Conservation (phyloP, 345 rosid genomes). For the Moricandia arvensis region DNA sequence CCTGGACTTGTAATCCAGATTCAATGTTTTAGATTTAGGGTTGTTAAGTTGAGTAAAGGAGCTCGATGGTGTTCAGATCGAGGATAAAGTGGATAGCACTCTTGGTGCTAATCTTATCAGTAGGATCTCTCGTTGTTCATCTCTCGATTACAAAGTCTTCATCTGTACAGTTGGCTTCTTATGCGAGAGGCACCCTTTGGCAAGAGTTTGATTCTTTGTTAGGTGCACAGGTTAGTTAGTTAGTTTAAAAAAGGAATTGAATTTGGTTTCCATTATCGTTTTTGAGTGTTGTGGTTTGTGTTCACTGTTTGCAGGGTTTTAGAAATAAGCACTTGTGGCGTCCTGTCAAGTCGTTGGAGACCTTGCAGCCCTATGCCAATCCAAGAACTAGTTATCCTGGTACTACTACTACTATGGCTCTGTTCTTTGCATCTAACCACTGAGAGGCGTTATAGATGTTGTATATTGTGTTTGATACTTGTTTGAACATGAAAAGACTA, state of each 20-base stretch:
- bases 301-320: slow-evolving; percentile 46
- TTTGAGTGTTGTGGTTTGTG: background rate
- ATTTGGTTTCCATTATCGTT: background rate
- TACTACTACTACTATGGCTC: slow-evolving; percentile 35
- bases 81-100: slow-evolving; percentile 90
- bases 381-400: slow-evolving; percentile 78
- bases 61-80: slow-evolving; percentile 61
- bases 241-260: background rate
- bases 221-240: slow-evolving; percentile 45
- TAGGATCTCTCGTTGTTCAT: slow-evolving; percentile 76
- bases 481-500: slow-evolving; percentile 9
- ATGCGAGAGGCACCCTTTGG: slow-evolving; percentile 53
- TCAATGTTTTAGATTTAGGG: background rate
- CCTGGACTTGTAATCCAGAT: slow-evolving; percentile 6
- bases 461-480: slow-evolving; percentile 5
- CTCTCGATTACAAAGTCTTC: slow-evolving; percentile 82
- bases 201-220: slow-evolving; percentile 46
- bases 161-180: slow-evolving; percentile 48
- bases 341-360: slow-evolving; percentile 58
- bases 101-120: slow-evolving; percentile 64
- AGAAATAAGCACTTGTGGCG: slow-evolving; percentile 80
- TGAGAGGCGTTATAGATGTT: background rate
- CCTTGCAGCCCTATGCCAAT: slow-evolving; percentile 91
- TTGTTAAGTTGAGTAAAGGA: slow-evolving; percentile 16
- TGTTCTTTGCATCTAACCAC: background rate